phyloP scores from a whole-genome alignment of 768 basidiomycete genomes.

The Obba rivulosa region DNA sequence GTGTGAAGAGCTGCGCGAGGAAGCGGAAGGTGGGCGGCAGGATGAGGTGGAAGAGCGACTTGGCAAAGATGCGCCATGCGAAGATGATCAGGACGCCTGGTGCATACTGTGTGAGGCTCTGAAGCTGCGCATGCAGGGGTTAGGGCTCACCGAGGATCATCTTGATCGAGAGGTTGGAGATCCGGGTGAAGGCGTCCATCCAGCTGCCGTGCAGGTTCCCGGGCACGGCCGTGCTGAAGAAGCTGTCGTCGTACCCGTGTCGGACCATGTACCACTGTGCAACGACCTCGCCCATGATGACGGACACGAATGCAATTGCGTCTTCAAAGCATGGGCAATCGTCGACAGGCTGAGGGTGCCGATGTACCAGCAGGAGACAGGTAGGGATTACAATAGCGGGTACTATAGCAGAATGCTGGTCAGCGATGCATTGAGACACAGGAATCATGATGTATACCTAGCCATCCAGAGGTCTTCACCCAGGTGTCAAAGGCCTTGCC shows the following conservation, averaged over 20 bases:
- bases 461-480: conserved; percentile 33
- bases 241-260: conserved; percentile 29
- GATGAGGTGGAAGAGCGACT: conserved; percentile 63
- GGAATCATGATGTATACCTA: conserved; percentile 22
- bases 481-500: conserved; percentile 37
- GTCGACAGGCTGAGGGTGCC: conserved; percentile 91
- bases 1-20: conserved; percentile 56
- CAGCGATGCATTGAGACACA: not conserved
- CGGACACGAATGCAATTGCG: conserved; percentile 88
- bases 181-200: conserved; percentile 32
- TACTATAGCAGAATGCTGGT: conserved; percentile 29
- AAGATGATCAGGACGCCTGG: conserved; percentile 82
- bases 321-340: conserved; percentile 99
- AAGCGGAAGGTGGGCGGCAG: conserved; percentile 84
- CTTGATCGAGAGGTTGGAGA: conserved; percentile 32
- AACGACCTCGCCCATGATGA: conserved; percentile 68
- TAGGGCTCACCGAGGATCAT: conserved; percentile 33
- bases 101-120: conserved; percentile 14
- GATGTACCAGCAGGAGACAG: conserved; percentile 73
- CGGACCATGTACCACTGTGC: conserved; percentile 59
- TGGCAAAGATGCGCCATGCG: conserved; percentile 83
- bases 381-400: conserved; percentile 55
- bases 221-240: conserved; percentile 43
- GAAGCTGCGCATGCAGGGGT: not conserved
- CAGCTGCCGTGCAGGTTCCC: conserved; percentile 44